A percentile compares a stretch with the other conserved stretches of the same genome.
phyloP scores from a whole-genome alignment of 495 filamentous ascomycete genomes.

The Penicillium coprophilum region DNA sequence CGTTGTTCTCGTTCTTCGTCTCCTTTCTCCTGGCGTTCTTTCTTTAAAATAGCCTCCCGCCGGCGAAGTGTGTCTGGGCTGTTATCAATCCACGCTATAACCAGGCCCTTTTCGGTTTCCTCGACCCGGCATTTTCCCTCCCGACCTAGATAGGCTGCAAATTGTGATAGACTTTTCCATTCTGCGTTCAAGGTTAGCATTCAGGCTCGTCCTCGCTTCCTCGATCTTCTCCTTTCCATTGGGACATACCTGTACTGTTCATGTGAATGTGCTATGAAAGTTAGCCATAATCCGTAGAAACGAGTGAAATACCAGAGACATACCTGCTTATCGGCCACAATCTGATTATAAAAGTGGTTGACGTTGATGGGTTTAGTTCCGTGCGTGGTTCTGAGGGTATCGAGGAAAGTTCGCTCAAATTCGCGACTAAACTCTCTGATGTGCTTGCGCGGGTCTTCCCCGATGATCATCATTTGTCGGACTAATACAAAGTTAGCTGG shows the following conservation, averaged over 20 bases:
- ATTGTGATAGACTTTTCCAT: constrained; percentile 83
- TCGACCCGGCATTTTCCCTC: constrained; percentile 85
- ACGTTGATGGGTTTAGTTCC: constrained; percentile 81
- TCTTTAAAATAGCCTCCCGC: constrained; percentile 75
- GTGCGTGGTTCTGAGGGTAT: constrained; percentile 71
- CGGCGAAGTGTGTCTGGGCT: constrained; percentile 77
- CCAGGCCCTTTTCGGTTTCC: constrained; percentile 82
- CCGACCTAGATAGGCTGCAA: constrained; percentile 77
- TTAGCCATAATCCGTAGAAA: neutral
- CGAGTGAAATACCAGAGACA: neutral
- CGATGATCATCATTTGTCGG: constrained; percentile 79
- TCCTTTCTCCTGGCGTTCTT: constrained; percentile 81
- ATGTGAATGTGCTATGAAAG: constrained; percentile 70
- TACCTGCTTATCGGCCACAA: constrained; percentile 49
- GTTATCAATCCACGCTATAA: constrained; percentile 89
- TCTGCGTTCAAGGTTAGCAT: constrained; percentile 26
- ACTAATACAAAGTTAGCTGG: constrained; percentile 36
- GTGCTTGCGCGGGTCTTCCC: constrained; percentile 74
- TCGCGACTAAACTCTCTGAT: constrained; percentile 74
- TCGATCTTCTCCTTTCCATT: neutral
- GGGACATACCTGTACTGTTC: constrained; percentile 67
- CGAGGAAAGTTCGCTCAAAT: constrained; percentile 79
- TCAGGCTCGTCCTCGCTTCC: neutral
- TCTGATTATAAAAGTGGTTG: constrained; percentile 93
- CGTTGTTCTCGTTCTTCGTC: constrained; percentile 87